Conservation (phyloP, 495 filamentous ascomycete genomes). For the Xylona heveae region DNA sequence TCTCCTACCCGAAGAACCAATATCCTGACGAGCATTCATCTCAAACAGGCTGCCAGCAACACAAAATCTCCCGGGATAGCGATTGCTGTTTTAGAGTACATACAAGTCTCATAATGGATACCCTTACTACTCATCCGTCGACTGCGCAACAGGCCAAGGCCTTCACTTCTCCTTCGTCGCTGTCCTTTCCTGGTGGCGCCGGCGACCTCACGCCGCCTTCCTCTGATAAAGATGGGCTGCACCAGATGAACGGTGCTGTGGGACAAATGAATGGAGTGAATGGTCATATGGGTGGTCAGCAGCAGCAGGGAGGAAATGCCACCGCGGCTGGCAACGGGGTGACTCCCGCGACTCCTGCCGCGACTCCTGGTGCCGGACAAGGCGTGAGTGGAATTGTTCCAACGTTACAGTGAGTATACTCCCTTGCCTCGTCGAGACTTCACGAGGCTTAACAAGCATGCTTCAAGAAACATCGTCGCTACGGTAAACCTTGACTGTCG, state of each 20-base stretch:
- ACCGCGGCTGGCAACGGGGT: slow-evolving; percentile 46
- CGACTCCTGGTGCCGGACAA: slow-evolving; percentile 63
- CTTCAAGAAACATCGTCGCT: slow-evolving; percentile 90
- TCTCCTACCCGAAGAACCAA: not conserved
- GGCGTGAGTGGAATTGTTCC: slow-evolving; percentile 85
- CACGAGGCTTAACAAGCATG: slow-evolving; percentile 44
- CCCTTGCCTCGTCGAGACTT: slow-evolving; percentile 18
- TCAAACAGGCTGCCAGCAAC: slow-evolving; percentile 2
- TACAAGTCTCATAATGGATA: slow-evolving; percentile 42
- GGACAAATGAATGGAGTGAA: slow-evolving; percentile 25
- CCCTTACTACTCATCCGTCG: slow-evolving; percentile 71
- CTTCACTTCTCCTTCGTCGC: slow-evolving; percentile 70
- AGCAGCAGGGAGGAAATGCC: slow-evolving; percentile 36
- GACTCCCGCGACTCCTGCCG: slow-evolving; percentile 87
- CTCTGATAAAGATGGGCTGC: slow-evolving; percentile 35
- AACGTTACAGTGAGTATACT: slow-evolving; percentile 89
- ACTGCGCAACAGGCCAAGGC: slow-evolving; percentile 78
- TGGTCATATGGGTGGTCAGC: slow-evolving; percentile 29
- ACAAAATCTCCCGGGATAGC: slow-evolving; percentile 1
- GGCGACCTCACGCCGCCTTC: slow-evolving; percentile 62
- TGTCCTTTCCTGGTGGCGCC: slow-evolving; percentile 74
- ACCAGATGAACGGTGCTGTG: slow-evolving; percentile 17
- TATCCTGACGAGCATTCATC: slow-evolving; percentile 1
- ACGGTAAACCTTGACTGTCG: slow-evolving; percentile 98
- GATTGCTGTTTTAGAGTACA: too few species aligned